Base-by-base conservation (phyloP, 2,329 filamentous ascomycete genomes). In the Pseudogymnoascus sp. region DNA sequence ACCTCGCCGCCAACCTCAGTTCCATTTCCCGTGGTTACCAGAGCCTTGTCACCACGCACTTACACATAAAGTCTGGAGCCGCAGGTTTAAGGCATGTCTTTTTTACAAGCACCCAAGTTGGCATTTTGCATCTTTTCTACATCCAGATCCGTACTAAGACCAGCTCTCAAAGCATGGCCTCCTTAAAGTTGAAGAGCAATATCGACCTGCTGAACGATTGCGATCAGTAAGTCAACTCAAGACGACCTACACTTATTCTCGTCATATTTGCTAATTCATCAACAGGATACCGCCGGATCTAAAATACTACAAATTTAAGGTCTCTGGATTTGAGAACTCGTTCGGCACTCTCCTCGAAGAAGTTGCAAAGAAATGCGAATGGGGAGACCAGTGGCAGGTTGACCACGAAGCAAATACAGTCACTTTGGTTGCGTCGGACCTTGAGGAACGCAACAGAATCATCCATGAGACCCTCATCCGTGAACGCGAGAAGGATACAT, bases 261-360 rank as follows among this genome's bases (percentile, higher is more conserved):
- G 2, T 39, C 5, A 3, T n/a, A 39, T 39, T 14, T 7, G 14
- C 14, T 39, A 16, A 39, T 39, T 39, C 14, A n/a, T 39, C 14
- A 6, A 14, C 14, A 39, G 37, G 37, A 39, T 39, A 39, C 14
- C 14, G 37, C 37, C 37, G n/a, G 37, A 39, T n/a, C 37, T 47
- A 23, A 60, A 65, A 21, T 69, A 67, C 61, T 68, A 66, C 59
- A 67, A 68, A 31, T 68, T 69, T 62, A 63, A 67, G 29, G 62
- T 69, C 31, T 45, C 64, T 11, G 66, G 66, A 14, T 67, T 64
- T 60, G 36, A 51, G 5, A 47, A 36, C 16, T 65, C 68, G 5
- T 64, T 69, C 11, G 67, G 68, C 6, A 66, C 68, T 51, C 42
- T 66, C 10, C 67, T 65, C 57, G 34, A 42, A 31, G 23, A 29